Base-by-base conservation (phyloP, 768 basidiomycete genomes). In the Heimioporus sp. region DNA sequence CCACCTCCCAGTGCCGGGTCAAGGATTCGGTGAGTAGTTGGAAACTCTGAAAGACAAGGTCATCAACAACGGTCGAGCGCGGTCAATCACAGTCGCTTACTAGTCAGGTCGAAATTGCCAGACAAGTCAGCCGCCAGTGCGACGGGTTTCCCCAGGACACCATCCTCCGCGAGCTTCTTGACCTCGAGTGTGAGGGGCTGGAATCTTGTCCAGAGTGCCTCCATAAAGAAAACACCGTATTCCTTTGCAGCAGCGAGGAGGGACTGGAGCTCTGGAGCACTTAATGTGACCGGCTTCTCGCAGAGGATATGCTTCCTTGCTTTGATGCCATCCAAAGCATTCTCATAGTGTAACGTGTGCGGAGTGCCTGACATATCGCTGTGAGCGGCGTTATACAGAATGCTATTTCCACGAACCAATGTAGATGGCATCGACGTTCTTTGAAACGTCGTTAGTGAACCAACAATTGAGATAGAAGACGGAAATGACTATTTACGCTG, bases 191-290 rank as follows among this genome's bases (percentile, higher is more conserved):
- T 73, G 53, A 89, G 76, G 12, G 88, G 87, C 51, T 87, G 85
- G 74, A 90, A 91, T 34, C 88, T 78, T 34, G 91, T 92, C 90
- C 91, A 92, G 69, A 92, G 75, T 0, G 88, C 91, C 70, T 95
- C 93, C 92, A 95, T 94, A 61, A 95, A 81, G 75, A 95, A 95
- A 1, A 92, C 78, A 16, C 83, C 80, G 59, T 86, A 74, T 64
- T 90, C 81, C 66, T 87, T 87, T 2, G 93, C 91, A 17, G 90
- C 78, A 10, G 72, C 72, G 17, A 92, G 72, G 20, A 96, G 77
- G 42, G 84, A 80, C n/a, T 81, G 79, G 19, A 92, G 75, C 63
- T 95, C 91, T 3, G 84, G 79, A 6, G 78, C 74, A 62, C 92
- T 93, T 55, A 76, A 79, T 2, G 92, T 94, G 46, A 89, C 86